Conservation (phyloP, 2,329 filamentous ascomycete species). For the Fusarium haematococcum region DNA sequence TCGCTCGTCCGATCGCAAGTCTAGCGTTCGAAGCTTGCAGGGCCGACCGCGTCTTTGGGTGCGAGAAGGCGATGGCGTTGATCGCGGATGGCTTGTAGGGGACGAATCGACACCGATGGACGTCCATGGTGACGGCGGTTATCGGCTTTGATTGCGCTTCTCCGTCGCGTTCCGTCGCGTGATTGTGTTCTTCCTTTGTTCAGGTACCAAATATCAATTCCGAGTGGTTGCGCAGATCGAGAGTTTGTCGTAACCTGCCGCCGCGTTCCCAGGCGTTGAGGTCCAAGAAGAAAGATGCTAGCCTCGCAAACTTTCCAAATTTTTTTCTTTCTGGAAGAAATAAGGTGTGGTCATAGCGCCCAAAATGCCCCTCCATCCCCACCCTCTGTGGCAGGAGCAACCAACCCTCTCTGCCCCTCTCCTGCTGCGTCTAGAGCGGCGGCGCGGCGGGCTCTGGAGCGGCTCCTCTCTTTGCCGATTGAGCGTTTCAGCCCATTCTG, state of each 20-base stretch:
- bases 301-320: conserved; percentile 45
- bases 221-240: conserved; percentile 9
- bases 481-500: not conserved
- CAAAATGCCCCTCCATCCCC: conserved; percentile 48
- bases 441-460: conserved; percentile 19
- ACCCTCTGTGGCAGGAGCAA: conserved; percentile 19
- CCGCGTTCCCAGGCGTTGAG: conserved; percentile 44
- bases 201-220: not conserved
- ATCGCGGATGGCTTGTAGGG: conserved; percentile 92
- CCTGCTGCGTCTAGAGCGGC: conserved; percentile 7
- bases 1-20: conserved; percentile 89
- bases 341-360: conserved; percentile 52
- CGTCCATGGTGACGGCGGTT: conserved; percentile 74
- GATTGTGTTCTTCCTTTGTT: conserved; percentile 1
- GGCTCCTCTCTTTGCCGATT: conserved; percentile 13
- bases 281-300: conserved; percentile 47
- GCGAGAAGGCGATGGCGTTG: conserved; percentile 94
- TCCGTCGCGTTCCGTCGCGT: conserved; percentile 9
- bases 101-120: conserved; percentile 97
- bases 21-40: conserved; percentile 70
- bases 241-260: conserved; percentile 29
- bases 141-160: conserved; percentile 12
- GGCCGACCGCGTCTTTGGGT: conserved; percentile 66
- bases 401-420: conserved; percentile 35
- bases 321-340: conserved; percentile 46